Conservation (phyloP, 768 basidiomycete species). For the Russula emetica region DNA sequence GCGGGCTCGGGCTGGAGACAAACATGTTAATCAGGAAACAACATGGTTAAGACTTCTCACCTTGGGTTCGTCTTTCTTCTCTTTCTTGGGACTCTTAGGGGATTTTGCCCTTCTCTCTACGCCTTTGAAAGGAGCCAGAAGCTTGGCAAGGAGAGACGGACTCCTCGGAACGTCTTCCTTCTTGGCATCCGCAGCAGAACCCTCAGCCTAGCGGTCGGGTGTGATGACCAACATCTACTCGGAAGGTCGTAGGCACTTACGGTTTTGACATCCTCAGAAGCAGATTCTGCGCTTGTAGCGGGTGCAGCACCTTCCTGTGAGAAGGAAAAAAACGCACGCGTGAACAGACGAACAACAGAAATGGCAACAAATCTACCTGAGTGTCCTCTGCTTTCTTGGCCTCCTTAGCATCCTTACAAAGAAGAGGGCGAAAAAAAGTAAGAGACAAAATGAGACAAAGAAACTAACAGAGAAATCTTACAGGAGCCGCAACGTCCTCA, state of each 20-base stretch:
- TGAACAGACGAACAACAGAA: slow-evolving; percentile 2
- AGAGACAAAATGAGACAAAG: slow-evolving; percentile 16
- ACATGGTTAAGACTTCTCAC: slow-evolving; percentile 32
- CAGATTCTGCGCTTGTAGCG: slow-evolving; percentile 34
- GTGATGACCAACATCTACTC: slow-evolving; percentile 29
- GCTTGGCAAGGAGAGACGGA: slow-evolving; percentile 68
- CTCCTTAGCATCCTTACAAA: slow-evolving; percentile 37
- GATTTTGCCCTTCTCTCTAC: slow-evolving; percentile 41
- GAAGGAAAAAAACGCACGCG: neutral
- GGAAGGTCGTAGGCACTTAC: slow-evolving; percentile 38
- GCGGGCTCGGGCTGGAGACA: slow-evolving; percentile 33
- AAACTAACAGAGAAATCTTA: slow-evolving; percentile 29
- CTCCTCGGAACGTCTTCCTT: slow-evolving; percentile 82
- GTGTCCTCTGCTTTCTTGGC: slow-evolving; percentile 41
- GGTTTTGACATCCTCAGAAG: slow-evolving; percentile 35
- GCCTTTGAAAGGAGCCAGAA: slow-evolving; percentile 73
- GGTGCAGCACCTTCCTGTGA: slow-evolving; percentile 44
- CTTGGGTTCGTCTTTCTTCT: slow-evolving; percentile 72
- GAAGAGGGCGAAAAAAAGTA: neutral
- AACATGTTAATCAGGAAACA: neutral
- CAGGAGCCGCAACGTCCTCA: slow-evolving; percentile 39
- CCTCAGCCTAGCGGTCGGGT: slow-evolving; percentile 40
- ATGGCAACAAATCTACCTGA: slow-evolving; percentile 34
- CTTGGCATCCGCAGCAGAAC: slow-evolving; percentile 46
- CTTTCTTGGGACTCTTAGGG: slow-evolving; percentile 64